Base-by-base conservation (phyloP, 2,329 filamentous ascomycete genomes). In the Apiospora kogelbergensis region DNA sequence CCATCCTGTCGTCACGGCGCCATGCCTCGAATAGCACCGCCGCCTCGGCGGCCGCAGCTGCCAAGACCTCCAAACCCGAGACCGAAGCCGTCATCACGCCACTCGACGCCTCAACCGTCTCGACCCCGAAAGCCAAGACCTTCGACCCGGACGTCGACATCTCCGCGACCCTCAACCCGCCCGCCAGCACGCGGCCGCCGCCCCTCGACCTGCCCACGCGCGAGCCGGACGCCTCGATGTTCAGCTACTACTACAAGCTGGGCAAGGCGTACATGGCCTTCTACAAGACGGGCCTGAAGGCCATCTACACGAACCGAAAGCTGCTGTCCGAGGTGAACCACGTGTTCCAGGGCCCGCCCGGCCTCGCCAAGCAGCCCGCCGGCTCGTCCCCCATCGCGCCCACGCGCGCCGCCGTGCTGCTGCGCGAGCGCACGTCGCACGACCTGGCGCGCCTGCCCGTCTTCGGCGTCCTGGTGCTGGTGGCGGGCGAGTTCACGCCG, bases 401-500 rank as follows among this genome's bases (percentile, higher is more conserved):
- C 48, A 90, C 88, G 3, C 88, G 94, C 46, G 86, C 89, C 0
- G 88, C 93, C 71, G 91, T 91, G 81, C 90, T 95, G 72, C 85
- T 97, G 1, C 80, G 92, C 66, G 82, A 83, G 70, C 88, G 95
- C 69, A 90, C 90, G 53, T 83, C 84, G 53, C 87, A 92, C 74
- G 96, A 98, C 78, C 81, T 93, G 63, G 82, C 88, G n/a, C 90
- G 94, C 30, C 84, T 98, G 67, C 93, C 95, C 0, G 79, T 92
- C 1, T 98, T 99, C 78, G 90, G 84, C 0, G 71, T 97, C 3
- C 82, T 98, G 65, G 84, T 97, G 7, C 75, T 95, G 0, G 71
- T 97, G 20, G 93, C 92, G 77, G 95, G 94, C 33, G 95, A 98
- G 80, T 91, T 97, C 81, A 93, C 95, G 1, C 94, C 95, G 0